These are phyloP conservation scores for Alternaria rosae DNA, from an alignment of 2,329 filamentous ascomycete species.

Conservation along the genomic window DNA sequence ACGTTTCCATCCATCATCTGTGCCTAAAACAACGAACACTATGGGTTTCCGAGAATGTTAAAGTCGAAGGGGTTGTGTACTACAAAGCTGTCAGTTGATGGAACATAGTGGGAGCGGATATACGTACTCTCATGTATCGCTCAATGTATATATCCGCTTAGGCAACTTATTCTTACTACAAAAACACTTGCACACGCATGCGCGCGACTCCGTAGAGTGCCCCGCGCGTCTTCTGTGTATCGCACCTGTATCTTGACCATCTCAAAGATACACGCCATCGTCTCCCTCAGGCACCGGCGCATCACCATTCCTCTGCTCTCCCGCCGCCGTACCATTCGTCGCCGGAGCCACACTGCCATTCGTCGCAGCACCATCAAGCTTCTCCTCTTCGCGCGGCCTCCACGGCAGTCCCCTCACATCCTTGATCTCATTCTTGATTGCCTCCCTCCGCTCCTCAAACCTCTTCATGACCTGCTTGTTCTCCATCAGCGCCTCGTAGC, in stretches of 20 bases:
- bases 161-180: neutral
- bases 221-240: neutral
- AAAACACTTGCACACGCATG: neutral
- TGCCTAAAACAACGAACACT: neutral
- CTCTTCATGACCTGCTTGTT: constrained; percentile 73
- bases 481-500: constrained; percentile 75
- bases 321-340: neutral
- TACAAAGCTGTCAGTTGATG: neutral
- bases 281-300: neutral
- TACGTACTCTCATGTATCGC: neutral
- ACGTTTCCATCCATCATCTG: neutral
- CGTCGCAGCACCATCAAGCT: neutral
- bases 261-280: constrained; percentile 11
- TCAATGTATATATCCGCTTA: neutral
- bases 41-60: neutral
- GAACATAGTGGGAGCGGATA: neutral
- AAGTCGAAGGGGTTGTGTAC: neutral
- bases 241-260: neutral
- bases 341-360: neutral
- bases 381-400: constrained; percentile 46
- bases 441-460: constrained; percentile 70
- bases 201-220: neutral
- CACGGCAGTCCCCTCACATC: constrained; percentile 64
- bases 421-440: constrained; percentile 71
- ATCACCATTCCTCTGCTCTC: neutral